Percentiles rank a stretch among this genome's conserved stretches.
phyloP scores from a whole-genome alignment of 2,329 filamentous ascomycete genomes.

The Mycosphaerella sp. region DNA sequence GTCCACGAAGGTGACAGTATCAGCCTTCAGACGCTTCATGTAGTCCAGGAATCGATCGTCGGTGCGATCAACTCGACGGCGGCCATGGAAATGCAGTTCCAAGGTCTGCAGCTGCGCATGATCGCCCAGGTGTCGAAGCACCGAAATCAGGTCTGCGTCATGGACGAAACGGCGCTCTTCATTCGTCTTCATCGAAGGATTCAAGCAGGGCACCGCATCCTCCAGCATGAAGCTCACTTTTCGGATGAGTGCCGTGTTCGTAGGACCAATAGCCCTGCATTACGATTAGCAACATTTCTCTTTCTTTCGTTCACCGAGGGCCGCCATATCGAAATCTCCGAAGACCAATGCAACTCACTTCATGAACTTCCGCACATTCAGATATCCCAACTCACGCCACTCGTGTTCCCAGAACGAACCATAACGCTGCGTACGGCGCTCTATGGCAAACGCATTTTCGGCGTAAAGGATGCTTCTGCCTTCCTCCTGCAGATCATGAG shows the following conservation, averaged over 20 bases:
- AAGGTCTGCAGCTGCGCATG: conserved; percentile 40
- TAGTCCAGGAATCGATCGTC: conserved; percentile 43
- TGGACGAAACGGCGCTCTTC: conserved; percentile 45
- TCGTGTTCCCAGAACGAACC: conserved; percentile 38
- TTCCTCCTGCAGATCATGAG: conserved; percentile 33
- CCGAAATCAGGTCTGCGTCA: conserved; percentile 42
- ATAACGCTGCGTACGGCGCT: conserved; percentile 33
- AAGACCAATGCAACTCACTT: conserved; percentile 23
- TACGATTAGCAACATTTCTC: neutral
- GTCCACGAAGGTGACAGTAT: conserved; percentile 35
- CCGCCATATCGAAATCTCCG: neutral
- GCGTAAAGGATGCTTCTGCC: conserved; percentile 45
- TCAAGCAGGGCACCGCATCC: conserved; percentile 40
- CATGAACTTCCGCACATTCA: conserved; percentile 39
- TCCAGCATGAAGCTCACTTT: conserved; percentile 41
- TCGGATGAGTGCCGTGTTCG: conserved; percentile 43
- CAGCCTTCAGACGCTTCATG: conserved; percentile 40
- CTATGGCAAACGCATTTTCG: conserved; percentile 45
- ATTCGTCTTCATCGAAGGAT: conserved; percentile 34
- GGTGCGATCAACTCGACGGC: conserved; percentile 28
- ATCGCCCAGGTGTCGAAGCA: conserved; percentile 39
- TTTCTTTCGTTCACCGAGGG: neutral
- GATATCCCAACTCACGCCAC: conserved; percentile 33
- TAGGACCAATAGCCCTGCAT: conserved; percentile 38
- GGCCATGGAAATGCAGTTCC: conserved; percentile 40